Percentiles rank a stretch among this genome's conserved stretches.
phyloP scores from a whole-genome alignment of 306 rosid genomes.

The Inga leiocalycina region DNA sequence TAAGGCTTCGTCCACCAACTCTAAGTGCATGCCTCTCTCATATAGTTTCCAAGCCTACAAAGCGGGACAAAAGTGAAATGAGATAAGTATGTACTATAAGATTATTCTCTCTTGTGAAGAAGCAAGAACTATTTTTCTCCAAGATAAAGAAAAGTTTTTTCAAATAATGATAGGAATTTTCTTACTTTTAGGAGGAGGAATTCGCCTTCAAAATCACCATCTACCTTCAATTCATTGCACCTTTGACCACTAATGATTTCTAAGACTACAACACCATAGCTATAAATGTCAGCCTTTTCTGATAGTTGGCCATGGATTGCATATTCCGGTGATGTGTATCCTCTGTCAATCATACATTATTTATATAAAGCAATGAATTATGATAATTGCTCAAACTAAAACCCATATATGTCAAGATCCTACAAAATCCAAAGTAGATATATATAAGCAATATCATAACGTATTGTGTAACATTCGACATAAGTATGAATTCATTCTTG shows the following conservation, averaged over 20 bases:
- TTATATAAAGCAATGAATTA: neutral
- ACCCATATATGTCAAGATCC: neutral
- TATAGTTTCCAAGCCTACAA: neutral
- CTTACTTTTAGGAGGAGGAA: neutral
- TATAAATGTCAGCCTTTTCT: neutral
- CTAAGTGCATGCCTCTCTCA: neutral
- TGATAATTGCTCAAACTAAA: neutral
- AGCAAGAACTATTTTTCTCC: neutral
- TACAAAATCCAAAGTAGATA: neutral
- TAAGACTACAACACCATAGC: neutral
- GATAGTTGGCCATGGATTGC: neutral
- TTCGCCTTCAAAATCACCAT: neutral
- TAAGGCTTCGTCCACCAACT: neutral
- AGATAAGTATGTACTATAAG: neutral
- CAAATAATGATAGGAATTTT: neutral
- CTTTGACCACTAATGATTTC: neutral
- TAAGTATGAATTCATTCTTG: neutral
- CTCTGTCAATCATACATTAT: neutral
- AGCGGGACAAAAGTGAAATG: neutral
- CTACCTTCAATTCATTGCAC: neutral
- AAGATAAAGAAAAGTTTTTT: neutral
- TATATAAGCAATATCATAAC: too few species aligned
- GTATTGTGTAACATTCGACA: neutral
- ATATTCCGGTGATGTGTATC: neutral
- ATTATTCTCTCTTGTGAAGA: neutral